These are phyloP conservation scores for Trichosporon sp. DNA, from an alignment of 1,284 basidiomycete genomes.

Conservation along the genomic window DNA sequence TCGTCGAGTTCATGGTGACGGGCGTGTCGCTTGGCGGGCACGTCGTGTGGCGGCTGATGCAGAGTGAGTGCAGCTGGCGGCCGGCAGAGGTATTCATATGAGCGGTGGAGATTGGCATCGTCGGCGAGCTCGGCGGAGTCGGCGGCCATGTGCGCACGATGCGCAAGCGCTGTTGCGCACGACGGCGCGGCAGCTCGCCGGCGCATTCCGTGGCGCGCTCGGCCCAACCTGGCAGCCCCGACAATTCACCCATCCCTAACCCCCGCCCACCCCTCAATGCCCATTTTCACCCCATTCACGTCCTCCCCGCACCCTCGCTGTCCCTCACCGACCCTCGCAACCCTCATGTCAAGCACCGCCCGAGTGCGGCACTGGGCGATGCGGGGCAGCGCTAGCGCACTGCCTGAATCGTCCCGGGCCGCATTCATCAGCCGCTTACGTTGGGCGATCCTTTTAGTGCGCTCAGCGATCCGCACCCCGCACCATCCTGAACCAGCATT, in stretches of 20 bases:
- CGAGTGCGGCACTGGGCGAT: not conserved
- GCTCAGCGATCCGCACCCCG: not conserved
- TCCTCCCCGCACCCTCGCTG: not conserved
- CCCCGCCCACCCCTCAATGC: not conserved
- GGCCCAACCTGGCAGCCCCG: not conserved
- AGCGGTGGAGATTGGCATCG: too few species aligned
- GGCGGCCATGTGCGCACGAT: not conserved
- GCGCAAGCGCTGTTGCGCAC: too few species aligned
- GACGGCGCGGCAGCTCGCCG: too few species aligned
- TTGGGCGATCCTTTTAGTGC: not conserved
- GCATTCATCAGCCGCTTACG: not conserved
- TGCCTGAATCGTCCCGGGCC: not conserved
- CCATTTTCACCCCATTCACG: not conserved
- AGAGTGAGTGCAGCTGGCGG: not conserved
- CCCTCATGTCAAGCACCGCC: too few species aligned
- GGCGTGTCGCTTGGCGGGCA: slow-evolving; percentile 54
- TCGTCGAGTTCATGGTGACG: slow-evolving; percentile 62
- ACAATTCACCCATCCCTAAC: not conserved
- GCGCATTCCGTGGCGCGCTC: not conserved
- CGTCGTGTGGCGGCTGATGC: slow-evolving; percentile 18
- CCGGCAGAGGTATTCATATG: not conserved
- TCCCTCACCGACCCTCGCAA: not conserved
- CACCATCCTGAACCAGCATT: not conserved
- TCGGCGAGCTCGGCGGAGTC: not conserved
- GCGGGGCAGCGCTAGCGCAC: not conserved